These are phyloP conservation scores for Trichoderma aggressivum DNA, from an alignment of 2,329 filamentous ascomycete genomes.

Conservation along the genomic window DNA sequence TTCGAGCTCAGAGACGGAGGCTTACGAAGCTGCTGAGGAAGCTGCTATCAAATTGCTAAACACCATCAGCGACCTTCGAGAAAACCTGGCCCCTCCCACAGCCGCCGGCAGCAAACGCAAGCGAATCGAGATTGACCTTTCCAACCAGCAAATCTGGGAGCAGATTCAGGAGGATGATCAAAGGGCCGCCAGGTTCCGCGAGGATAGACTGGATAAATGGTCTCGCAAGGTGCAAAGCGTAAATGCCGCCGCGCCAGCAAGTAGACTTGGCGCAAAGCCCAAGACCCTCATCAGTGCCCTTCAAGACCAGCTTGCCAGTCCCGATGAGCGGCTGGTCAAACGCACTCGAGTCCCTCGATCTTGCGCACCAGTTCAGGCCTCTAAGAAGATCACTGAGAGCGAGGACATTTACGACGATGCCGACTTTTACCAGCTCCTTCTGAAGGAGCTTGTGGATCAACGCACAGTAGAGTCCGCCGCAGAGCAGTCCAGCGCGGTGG, in stretches of 20 bases:
- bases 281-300: conserved; percentile 61
- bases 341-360: conserved; percentile 70
- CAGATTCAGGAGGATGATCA: conserved; percentile 66
- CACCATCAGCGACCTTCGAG: conserved; percentile 68
- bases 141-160: conserved; percentile 67
- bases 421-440: conserved; percentile 87
- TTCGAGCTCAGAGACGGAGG: conserved; percentile 43
- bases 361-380: conserved; percentile 68
- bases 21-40: conserved; percentile 73
- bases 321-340: conserved; percentile 62
- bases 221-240: conserved; percentile 65
- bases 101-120: conserved; percentile 61
- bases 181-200: conserved; percentile 57
- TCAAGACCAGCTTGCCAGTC: conserved; percentile 62
- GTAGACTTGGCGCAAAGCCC: conserved; percentile 30
- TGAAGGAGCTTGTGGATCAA: conserved; percentile 91
- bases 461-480: conserved; percentile 67
- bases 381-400: conserved; percentile 55
- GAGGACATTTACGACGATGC: conserved; percentile 81
- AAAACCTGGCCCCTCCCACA: conserved; percentile 52
- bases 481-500: conserved; percentile 43
- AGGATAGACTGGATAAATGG: conserved; percentile 83
- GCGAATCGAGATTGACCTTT: conserved; percentile 52
- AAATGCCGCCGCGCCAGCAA: conserved; percentile 28
- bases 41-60: conserved; percentile 84